Conservation (phyloP, 768 basidiomycete species). For the Roridomyces roridus region DNA sequence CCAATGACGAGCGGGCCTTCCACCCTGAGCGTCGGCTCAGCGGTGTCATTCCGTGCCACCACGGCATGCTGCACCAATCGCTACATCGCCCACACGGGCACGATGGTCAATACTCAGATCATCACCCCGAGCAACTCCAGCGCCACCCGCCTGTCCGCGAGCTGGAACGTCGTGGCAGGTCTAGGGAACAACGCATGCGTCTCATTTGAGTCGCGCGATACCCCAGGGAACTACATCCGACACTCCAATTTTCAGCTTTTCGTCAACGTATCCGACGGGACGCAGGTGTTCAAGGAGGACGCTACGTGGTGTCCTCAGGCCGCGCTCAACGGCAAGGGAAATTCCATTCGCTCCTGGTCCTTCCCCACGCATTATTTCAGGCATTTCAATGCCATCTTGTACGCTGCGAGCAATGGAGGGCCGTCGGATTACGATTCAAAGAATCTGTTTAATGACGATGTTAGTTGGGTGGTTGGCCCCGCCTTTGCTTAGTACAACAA, state of each 20-base stretch:
- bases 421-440: neutral
- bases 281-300: slow-evolving; percentile 10
- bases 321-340: slow-evolving; percentile 12
- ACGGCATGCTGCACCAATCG: slow-evolving; percentile 11
- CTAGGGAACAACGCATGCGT: slow-evolving; percentile 8
- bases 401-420: slow-evolving; percentile 12
- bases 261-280: neutral
- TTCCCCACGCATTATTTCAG: slow-evolving; percentile 16
- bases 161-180: slow-evolving; percentile 1
- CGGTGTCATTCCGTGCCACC: slow-evolving; percentile 5
- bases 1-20: slow-evolving; percentile 9
- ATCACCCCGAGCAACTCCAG: slow-evolving; percentile 4
- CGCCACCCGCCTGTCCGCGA: neutral
- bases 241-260: neutral
- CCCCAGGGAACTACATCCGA: slow-evolving; percentile 2
- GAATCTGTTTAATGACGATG: slow-evolving; percentile 1
- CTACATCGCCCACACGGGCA: slow-evolving; percentile 18
- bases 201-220: slow-evolving; percentile 11
- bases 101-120: slow-evolving; percentile 16
- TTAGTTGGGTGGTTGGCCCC: neutral
- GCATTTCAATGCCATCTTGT: slow-evolving; percentile 12
- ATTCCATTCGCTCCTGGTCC: slow-evolving; percentile 11
- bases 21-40: slow-evolving; percentile 7
- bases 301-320: slow-evolving; percentile 15
- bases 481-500: slow-evolving; percentile 14